Base-by-base conservation (phyloP, 495 filamentous ascomycete species). In the Clavariopsis aquatica region DNA sequence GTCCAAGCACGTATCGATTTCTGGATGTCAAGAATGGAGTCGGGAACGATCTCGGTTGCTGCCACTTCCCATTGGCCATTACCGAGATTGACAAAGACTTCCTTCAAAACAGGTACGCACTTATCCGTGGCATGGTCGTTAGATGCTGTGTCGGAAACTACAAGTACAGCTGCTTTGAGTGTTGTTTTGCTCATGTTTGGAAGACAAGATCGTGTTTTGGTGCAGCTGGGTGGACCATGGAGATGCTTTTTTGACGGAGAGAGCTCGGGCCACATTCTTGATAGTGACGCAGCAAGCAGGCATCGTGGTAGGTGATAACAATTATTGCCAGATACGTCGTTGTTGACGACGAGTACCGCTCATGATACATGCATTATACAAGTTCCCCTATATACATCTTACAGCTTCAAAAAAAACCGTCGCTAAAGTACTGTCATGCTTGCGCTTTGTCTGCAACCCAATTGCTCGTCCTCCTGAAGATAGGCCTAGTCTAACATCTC, bases 101-200 rank as follows among this genome's bases (percentile, higher is more conserved):
- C 79, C 6, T 82, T 78, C 20, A 98, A 81, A 17, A 82, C 78
- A 26, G 78, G 78, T 13, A 83, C 81, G 19, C 89, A 85, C 57
- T 83, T 81, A 77, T 98, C 94, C 1, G 91, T 86, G 19, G 88
- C 84, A 0, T 92, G 88, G 77, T 96, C 88, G 69, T 85, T 78
- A 24, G 85, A 85, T 34, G 94, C 94, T n/a, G 95, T 98, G 54
- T 96, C 94, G 1, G 94, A 98, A 46, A 98, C 83, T 69, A 98
- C 83, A 34, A 98, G 82, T 46, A 98, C 89, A 15, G 87, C 89
- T 27, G 86, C 89, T 65, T 74, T 81, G 23, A 93, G 75, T 38
- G 65, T 76, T 12, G 41, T 64, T 55, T 24, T 38, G 55, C 46
- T 67, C 68, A 70, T 70, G 58, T 38, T 60, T 29, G 29, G 41